These are phyloP conservation scores for Neurospora sublineolata DNA, from an alignment of 495 filamentous ascomycete genomes.

Conservation along the genomic window DNA sequence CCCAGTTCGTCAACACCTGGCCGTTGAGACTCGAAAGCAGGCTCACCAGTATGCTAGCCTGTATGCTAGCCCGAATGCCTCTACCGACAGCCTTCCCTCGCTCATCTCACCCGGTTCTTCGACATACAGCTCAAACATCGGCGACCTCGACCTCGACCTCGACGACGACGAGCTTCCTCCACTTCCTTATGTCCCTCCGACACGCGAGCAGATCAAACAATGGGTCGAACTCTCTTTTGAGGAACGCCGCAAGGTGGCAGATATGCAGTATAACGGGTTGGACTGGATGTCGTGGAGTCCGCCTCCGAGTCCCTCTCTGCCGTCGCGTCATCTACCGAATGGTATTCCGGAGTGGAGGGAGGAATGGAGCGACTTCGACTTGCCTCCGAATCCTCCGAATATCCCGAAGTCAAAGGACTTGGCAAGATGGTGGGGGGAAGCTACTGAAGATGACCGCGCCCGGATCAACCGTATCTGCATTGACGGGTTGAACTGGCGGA, in stretches of 20 bases:
- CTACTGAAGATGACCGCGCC: not conserved
- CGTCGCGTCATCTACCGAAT: not conserved
- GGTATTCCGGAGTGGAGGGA: not conserved
- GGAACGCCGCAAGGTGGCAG: not conserved
- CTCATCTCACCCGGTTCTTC: not conserved
- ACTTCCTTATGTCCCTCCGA: not conserved
- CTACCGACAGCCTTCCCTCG: not conserved
- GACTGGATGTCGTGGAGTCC: not conserved
- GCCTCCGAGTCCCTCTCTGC: not conserved
- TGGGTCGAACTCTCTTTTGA: not conserved
- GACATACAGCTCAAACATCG: not conserved
- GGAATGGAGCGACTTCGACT: not conserved
- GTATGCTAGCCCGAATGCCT: not conserved
- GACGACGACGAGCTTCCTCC: not conserved
- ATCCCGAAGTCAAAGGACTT: not conserved
- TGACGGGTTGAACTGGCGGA: not conserved
- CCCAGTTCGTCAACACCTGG: not conserved
- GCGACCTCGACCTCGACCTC: not conserved
- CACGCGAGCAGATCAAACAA: not conserved
- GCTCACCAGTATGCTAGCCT: not conserved
- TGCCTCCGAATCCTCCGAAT: not conserved
- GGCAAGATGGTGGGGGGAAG: not conserved
- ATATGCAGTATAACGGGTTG: not conserved
- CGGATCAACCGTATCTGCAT: not conserved
- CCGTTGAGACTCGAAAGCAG: not conserved